Percentiles rank a stretch among this genome's conserved stretches.
Conservation (phyloP, 352 stramenopile genomes). For the Globisporangium radiosum region DNA sequence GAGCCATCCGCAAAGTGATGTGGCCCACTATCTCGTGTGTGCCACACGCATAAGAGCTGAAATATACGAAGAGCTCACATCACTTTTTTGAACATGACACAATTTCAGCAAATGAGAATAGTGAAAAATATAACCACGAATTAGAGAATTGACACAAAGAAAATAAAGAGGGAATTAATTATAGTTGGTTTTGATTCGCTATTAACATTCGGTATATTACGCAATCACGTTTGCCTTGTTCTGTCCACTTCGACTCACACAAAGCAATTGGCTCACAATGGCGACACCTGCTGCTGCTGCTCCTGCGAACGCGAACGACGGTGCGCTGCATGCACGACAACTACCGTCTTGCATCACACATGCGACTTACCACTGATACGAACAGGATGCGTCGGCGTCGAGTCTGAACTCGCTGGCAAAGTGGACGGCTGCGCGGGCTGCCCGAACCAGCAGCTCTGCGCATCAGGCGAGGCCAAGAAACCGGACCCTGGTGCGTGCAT, state of each 20-base stretch:
- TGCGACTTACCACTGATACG: not conserved
- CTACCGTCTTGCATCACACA: not conserved
- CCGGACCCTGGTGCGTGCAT: slow-evolving; percentile 57
- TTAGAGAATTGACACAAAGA: no score
- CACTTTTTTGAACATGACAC: no score
- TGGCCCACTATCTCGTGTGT: no score
- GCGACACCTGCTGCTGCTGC: slow-evolving; percentile 15
- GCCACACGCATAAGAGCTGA: no score
- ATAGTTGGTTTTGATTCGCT: no score
- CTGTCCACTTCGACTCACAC: not conserved
- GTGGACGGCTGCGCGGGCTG: slow-evolving; percentile 94
- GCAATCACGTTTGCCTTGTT: not conserved
- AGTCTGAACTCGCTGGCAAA: slow-evolving; percentile 93
- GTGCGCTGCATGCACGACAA: slow-evolving; percentile 10
- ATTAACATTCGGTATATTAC: no score
- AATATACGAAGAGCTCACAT: no score
- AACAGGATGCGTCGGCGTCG: slow-evolving; percentile 91
- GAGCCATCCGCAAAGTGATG: no score
- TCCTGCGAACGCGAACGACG: slow-evolving; percentile 67
- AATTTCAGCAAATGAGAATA: no score
- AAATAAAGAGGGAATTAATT: no score
- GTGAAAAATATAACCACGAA: no score
- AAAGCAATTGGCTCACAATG: not conserved
- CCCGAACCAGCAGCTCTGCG: slow-evolving; percentile 96
- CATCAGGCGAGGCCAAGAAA: slow-evolving; percentile 86